Evolutionary conservation across 176 grass and related monocot species (phyloP).

Genomic region (Elymus sibiricus): DNA sequence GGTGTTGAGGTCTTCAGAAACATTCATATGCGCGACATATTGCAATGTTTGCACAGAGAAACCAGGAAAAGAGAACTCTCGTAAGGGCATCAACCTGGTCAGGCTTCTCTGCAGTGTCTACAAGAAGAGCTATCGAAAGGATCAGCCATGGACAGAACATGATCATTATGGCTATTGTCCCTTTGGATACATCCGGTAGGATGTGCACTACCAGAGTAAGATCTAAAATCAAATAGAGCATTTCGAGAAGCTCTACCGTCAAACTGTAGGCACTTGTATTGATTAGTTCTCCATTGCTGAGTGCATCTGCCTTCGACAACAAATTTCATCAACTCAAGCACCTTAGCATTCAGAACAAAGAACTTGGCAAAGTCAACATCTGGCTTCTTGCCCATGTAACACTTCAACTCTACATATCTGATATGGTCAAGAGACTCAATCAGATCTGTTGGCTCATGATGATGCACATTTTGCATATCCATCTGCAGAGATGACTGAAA

Average conservation of each 20-base stretch:
- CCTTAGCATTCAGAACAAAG: constrained; percentile 21
- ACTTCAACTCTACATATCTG: not conserved
- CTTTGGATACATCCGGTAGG: not conserved
- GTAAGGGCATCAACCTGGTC: not conserved
- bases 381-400: not conserved
- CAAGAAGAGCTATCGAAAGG: not conserved
- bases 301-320: not conserved
- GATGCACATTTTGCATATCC: not conserved
- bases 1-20: not conserved
- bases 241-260: not conserved
- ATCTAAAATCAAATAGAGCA: not conserved
- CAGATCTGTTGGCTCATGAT: not conserved
- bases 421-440: constrained; percentile 10
- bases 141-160: not conserved
- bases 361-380: constrained; percentile 20
- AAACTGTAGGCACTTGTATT: not conserved
- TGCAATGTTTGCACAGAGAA: not conserved
- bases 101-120: not conserved
- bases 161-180: too few species aligned
- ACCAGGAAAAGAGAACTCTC: too few species aligned
- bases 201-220: not conserved
- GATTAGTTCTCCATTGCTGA: not conserved
- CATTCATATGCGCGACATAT: not conserved
- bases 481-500: not conserved
- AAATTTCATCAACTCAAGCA: constrained; percentile 3